Evolutionary conservation across 2,329 filamentous ascomycete species (phyloP), one percentile per base, ranked within the genome.

Genomic region (Arthroderma uncinatum): DNA sequence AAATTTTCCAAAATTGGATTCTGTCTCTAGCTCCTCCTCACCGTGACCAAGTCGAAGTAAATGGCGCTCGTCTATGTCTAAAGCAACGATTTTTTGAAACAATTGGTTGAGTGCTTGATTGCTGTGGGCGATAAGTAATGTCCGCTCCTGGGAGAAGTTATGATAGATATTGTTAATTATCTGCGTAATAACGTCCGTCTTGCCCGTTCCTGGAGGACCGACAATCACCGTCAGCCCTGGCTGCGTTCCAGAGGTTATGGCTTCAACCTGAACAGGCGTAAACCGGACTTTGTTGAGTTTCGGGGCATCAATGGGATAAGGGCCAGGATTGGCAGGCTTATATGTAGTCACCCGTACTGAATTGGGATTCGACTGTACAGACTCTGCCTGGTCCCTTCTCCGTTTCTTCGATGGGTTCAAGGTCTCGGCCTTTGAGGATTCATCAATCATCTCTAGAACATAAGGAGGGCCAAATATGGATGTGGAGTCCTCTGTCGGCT

Each of bases 121-220:
- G 72, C 92, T 97, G 71, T 98, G 93, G 3, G 93, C 93, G 62
- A 98, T 83, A 40, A 98, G 82, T 16, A 98, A 76, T 0, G 93
- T 98, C 64, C 89, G 86, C 71, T 98, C 90, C 62, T 85, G 79
- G 6, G 93, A 91, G 69, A 96, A 98, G 73, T 97, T 95, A 76
- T 97, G 92, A 68, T 98, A 98, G 64, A 98, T 87, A 70, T 97
- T 96, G 76, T 89, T 96, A 74, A 98, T 98, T 69, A 97, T 94
- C 71, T 98, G 93, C 3, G 92, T 96, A 52, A 90, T 91, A 55
- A 98, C 93, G 72, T 98, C 93, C n/a, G 93, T 98, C 76, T 98
- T 98, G 61, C 94, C 93, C 5, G 93, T 98, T 56, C 93, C 93
- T 6, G 93, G 93, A 56, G 93, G 93, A 0, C 93, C 93, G 61